Base-by-base conservation (phyloP, 805 yeast species). In the Starmerella floris region DNA sequence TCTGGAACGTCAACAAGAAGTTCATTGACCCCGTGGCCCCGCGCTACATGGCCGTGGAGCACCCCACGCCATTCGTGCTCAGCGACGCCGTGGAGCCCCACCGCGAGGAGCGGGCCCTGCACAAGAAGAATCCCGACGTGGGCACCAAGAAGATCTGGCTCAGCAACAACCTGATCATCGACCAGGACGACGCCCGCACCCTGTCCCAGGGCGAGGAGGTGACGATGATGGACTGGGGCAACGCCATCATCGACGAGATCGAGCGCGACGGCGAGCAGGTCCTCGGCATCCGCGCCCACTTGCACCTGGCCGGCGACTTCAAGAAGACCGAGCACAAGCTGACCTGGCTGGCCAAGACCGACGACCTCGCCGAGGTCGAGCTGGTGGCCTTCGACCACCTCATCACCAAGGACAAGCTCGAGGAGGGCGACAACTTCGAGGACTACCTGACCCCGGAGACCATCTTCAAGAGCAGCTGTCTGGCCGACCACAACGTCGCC, bases 201-300 rank as follows among this genome's bases (percentile, higher is more conserved):
- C 68, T 79, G 48, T 76, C 71, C 52, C 88, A 76, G 34, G 83
- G 80, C 51, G 97, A 88, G 66, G 97, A 88, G 68, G 70, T 87
- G 50, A 88, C 97, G n/a, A 73, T 88, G 57, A 88, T 88, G 97
- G 96, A 88, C 66, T 88, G 97, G 97, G 97, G 96, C 72, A 88
- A 88, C 62, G 81, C 77, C 45, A 80, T 88, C 52, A 67, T 87
- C 51, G 73, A 79, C 51, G 74, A 75, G 61, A 72, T 87, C 58
- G 65, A 65, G 60, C 77, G 73, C 61, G 77, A 75, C 50, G 80
- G 73, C 45, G 72, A 63, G 37, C 62, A 61, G 35, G 80, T 80
- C 43, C 69, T 68, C 37, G 67, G 78, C 3, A 67, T 88, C 48
- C 79, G 74, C 41, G 95, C 84, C 43, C 79, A 76, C 54, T 69